Evolutionary conservation across 2,329 filamentous ascomycete genomes (phyloP).

Genomic region (Colletotrichum musicola): DNA sequence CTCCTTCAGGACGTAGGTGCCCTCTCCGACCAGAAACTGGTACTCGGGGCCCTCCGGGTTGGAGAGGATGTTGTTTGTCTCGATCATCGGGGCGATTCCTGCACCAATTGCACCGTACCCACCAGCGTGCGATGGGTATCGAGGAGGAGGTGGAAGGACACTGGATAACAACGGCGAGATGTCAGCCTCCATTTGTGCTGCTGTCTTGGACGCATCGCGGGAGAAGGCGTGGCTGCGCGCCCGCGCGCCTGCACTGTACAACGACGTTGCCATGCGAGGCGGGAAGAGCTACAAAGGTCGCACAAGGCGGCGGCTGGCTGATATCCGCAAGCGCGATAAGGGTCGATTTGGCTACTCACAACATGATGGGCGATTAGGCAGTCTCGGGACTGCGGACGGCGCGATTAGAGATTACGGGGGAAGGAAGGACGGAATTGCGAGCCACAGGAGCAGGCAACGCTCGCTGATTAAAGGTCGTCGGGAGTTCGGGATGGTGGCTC

Average conservation of each 20-base stretch:
- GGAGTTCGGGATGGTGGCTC: conserved; percentile 23
- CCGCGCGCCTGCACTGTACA: background rate
- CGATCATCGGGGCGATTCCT: conserved; percentile 80
- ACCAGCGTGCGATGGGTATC: conserved; percentile 81
- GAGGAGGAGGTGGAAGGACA: conserved; percentile 86
- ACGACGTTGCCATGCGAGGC: background rate
- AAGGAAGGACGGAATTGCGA: background rate
- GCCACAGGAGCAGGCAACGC: conserved; percentile 1
- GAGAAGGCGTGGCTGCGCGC: conserved; percentile 1
- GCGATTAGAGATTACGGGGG: conserved; percentile 3
- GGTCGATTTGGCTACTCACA: conserved; percentile 24
- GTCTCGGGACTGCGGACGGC: background rate
- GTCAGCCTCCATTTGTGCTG: conserved; percentile 11
- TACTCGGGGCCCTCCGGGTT: conserved; percentile 86
- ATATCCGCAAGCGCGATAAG: background rate
- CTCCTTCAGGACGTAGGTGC: conserved; percentile 93
- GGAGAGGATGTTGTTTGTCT: conserved; percentile 91
- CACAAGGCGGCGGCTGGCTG: background rate
- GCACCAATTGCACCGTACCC: conserved; percentile 80
- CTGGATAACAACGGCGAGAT: conserved; percentile 55
- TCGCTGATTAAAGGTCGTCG: conserved; percentile 10
- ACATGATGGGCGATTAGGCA: conserved; percentile 31
- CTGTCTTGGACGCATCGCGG: background rate
- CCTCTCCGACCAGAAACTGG: conserved; percentile 94
- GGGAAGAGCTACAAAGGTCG: background rate